These are phyloP conservation scores for Microsporum canis DNA, from an alignment of 2,329 filamentous ascomycete species.

Conservation along the genomic window DNA sequence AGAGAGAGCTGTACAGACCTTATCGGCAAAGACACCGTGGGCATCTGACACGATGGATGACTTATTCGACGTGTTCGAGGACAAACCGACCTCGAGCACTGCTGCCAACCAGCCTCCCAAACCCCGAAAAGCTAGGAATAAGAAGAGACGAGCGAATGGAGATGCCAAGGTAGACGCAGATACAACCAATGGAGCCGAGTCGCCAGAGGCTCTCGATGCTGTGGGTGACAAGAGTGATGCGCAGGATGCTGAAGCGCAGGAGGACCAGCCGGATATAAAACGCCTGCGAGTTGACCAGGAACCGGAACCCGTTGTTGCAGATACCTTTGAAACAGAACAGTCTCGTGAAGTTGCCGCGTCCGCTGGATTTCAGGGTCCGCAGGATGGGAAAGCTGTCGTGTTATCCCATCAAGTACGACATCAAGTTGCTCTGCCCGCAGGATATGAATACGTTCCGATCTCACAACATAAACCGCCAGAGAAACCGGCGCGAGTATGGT, in stretches of 20 bases:
- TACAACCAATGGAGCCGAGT: constrained; percentile 21
- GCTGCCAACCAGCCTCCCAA: constrained; percentile 24
- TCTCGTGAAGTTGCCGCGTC: constrained; percentile 79
- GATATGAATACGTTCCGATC: constrained; percentile 91
- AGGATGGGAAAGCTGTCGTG: constrained; percentile 55
- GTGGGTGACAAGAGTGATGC: constrained; percentile 13
- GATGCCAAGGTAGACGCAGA: constrained; percentile 47
- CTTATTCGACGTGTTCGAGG: constrained; percentile 72
- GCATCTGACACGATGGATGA: constrained; percentile 51
- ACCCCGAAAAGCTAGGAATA: constrained; percentile 51
- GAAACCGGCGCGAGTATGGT: constrained; percentile 70
- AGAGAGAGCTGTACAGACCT: background rate
- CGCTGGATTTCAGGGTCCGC: constrained; percentile 54
- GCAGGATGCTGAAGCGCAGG: constrained; percentile 12
- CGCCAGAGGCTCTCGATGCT: constrained; percentile 16
- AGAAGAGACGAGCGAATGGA: constrained; percentile 79
- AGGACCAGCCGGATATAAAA: constrained; percentile 36
- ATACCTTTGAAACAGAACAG: constrained; percentile 89
- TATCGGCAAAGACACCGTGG: background rate
- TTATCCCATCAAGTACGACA: constrained; percentile 97
- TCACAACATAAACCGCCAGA: constrained; percentile 86
- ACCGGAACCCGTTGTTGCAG: constrained; percentile 71
- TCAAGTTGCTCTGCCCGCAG: constrained; percentile 87
- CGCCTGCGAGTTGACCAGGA: constrained; percentile 46
- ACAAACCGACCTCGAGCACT: constrained; percentile 38